These are phyloP conservation scores for Mucor indicus DNA, from an alignment of 371 early-diverging fungal species.

Conservation along the genomic window DNA sequence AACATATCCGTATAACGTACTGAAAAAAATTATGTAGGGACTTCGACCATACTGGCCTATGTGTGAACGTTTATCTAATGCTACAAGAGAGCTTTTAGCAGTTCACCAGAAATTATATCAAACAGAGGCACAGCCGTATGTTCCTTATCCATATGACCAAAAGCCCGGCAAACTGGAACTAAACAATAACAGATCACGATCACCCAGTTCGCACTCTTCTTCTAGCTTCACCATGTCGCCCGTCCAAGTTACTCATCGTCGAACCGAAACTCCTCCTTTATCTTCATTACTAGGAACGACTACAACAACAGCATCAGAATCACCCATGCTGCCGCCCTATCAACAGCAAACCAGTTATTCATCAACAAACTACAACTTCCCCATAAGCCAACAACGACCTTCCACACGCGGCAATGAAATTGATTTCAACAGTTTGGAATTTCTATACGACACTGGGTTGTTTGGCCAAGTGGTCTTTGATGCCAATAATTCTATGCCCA, in stretches of 20 bases:
- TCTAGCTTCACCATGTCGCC: neutral
- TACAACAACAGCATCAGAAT: neutral
- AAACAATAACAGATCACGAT: neutral
- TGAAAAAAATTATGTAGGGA: slow-evolving; percentile 3
- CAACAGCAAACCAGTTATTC: neutral
- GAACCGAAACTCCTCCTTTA: neutral
- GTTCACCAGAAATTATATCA: slow-evolving; percentile 35
- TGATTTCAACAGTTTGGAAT: slow-evolving; percentile 40
- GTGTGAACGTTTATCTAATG: slow-evolving; percentile 38
- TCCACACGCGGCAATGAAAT: slow-evolving; percentile 25
- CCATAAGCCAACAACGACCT: no score
- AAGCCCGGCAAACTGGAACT: neutral
- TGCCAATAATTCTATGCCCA: slow-evolving; percentile 15
- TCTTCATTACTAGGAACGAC: slow-evolving; percentile 1
- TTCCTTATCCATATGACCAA: neutral
- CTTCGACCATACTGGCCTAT: slow-evolving; percentile 39
- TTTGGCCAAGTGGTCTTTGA: slow-evolving; percentile 49
- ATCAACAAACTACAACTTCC: slow-evolving; percentile 5
- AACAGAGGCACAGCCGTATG: slow-evolving; percentile 1
- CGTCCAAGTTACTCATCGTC: neutral
- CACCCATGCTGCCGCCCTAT: neutral
- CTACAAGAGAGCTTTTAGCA: slow-evolving; percentile 31
- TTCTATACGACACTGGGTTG: slow-evolving; percentile 36
- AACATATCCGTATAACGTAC: neutral
- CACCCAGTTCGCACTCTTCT: slow-evolving; percentile 6